These are phyloP conservation scores for Blastosporella zonata DNA, from an alignment of 1,284 basidiomycete species.

Conservation along the genomic window DNA sequence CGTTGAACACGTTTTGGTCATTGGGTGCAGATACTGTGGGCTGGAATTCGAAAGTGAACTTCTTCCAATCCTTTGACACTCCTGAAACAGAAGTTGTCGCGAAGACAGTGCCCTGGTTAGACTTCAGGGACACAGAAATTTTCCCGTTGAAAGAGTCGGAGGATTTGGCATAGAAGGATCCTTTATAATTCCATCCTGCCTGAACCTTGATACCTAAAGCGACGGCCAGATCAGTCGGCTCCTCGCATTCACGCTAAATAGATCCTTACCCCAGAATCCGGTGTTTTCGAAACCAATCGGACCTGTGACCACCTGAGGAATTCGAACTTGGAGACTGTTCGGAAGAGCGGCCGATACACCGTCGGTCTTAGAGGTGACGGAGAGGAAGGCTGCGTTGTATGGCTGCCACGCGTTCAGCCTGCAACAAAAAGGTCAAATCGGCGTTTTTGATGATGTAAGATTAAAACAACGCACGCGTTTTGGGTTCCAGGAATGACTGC, in stretches of 20 bases:
- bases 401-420: conserved; percentile 28
- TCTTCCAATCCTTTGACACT: conserved; percentile 29
- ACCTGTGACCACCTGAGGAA: conserved; percentile 29
- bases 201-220: conserved; percentile 35
- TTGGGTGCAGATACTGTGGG: conserved; percentile 28
- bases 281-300: conserved; percentile 35
- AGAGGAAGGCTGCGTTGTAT: conserved; percentile 27
- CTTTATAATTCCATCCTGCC: conserved; percentile 34
- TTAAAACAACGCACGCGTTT: conserved; percentile 21
- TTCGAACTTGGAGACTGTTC: conserved; percentile 30
- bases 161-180: conserved; percentile 35
- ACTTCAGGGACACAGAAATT: conserved; percentile 32
- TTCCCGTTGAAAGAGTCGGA: conserved; percentile 27
- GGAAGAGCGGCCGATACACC: conserved; percentile 31
- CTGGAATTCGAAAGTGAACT: conserved; percentile 31
- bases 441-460: background rate
- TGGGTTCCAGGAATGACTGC: conserved; percentile 29
- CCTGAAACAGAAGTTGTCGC: conserved; percentile 25
- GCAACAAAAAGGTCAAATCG: background rate
- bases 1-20: conserved; percentile 34
- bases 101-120: conserved; percentile 28
- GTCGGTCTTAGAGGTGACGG: conserved; percentile 28
- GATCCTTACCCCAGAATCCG: conserved; percentile 30
- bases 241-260: background rate
- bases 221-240: background rate